Base-by-base conservation (phyloP, 495 filamentous ascomycete genomes). In the Neurospora hispaniola region DNA sequence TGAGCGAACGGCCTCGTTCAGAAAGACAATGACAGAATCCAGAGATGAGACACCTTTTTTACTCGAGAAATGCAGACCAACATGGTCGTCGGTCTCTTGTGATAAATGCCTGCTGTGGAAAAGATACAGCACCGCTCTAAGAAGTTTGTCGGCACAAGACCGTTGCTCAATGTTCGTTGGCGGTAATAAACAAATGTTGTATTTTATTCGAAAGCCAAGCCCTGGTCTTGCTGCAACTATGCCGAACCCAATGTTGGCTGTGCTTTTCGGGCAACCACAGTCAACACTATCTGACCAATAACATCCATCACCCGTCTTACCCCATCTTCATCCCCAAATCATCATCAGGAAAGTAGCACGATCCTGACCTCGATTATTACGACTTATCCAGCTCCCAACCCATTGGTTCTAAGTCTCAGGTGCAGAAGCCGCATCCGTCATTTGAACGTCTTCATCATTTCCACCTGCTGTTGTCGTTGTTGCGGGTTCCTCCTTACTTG, bases 211-310 rank as follows among this genome's bases (percentile, higher is more conserved):
- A 59, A 35, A 77, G 71, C 7, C 79, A 59, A 12, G 70, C 39
- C 73, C 74, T 75, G 31, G 81, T 92, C 1, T 92, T 89, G 71
- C 80, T 87, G 46, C 10, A 23, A 54, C 20, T 23, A 1, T 0
- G 4, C n/a, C 4, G 7, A 54, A 54, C n/a, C 46, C 20, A 23
- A 2, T 54, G 20, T 54, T 23, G 20, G 43, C 43, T 54, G 10
- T 23, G 5, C 23, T 5, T 6, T 6, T 54, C 46, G 20, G 23
- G 10, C 23, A 54, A 12, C 20, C 46, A 54, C 23, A 23, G 0
- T 54, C 46, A 54, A 54, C 46, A 10, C 46, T 23, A 23, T 54
- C 46, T 59, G 48, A 59, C 5, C 48, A 54, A 44, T 18, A 20
- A 9, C 20, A 54, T 12, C 48, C 48, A 27, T 59, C 20, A 59